phyloP scores from a whole-genome alignment of 352 stramenopile genomes.

The Phytophthora citrophthora region DNA sequence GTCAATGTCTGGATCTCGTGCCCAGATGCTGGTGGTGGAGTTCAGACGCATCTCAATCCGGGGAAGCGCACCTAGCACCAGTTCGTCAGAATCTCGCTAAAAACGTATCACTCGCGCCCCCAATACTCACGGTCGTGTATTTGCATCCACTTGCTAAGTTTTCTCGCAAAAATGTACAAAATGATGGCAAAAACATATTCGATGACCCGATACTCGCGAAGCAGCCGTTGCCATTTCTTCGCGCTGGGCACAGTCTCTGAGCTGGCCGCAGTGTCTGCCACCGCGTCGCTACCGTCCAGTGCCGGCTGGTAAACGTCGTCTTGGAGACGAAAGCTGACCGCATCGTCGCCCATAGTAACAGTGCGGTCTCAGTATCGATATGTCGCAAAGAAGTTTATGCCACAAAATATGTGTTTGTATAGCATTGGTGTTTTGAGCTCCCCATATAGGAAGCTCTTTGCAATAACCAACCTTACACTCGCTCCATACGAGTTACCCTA shows the following conservation, averaged over 20 bases:
- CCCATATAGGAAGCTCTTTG: background rate
- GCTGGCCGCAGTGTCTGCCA: slow-evolving; percentile 1
- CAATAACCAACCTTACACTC: background rate
- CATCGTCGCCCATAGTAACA: slow-evolving; percentile 1
- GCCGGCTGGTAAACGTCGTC: slow-evolving; percentile 18
- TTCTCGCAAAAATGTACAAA: slow-evolving; percentile 35
- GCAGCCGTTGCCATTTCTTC: slow-evolving; percentile 25
- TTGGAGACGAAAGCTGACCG: slow-evolving; percentile 9
- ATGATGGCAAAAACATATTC: slow-evolving; percentile 37
- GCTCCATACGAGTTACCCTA: no score
- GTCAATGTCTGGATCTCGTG: slow-evolving; percentile 55
- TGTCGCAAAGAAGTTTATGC: slow-evolving; percentile 21
- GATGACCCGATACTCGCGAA: slow-evolving; percentile 30
- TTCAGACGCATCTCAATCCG: slow-evolving; percentile 53
- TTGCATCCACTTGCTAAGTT: slow-evolving; percentile 25
- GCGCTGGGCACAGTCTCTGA: background rate
- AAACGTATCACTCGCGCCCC: background rate
- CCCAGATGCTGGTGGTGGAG: slow-evolving; percentile 47
- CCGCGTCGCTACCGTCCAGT: slow-evolving; percentile 10
- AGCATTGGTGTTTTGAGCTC: background rate
- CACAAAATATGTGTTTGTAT: background rate
- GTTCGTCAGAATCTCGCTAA: slow-evolving; percentile 1
- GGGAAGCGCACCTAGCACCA: slow-evolving; percentile 45
- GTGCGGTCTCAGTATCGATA: slow-evolving; percentile 2
- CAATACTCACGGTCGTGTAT: slow-evolving; percentile 28